A percentile compares a stretch with the other conserved stretches of the same genome.
Evolutionary conservation across 2,329 filamentous ascomycete species (phyloP).

Genomic region (Ophiocordyceps camponoti-floridani): DNA sequence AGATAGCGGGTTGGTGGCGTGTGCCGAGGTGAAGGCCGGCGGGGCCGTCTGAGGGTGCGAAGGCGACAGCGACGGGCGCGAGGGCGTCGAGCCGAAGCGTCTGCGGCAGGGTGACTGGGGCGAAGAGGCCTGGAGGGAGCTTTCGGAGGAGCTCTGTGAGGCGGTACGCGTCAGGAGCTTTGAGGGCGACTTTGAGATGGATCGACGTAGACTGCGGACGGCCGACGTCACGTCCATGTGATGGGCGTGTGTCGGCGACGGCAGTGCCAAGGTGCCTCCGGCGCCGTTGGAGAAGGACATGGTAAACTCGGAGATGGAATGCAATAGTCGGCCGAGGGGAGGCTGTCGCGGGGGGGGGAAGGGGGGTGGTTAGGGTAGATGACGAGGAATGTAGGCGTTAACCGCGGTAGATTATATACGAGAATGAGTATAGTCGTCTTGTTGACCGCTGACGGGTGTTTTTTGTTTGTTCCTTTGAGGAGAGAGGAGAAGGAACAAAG

Average conservation of each 20-base stretch:
- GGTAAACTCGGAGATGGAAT: constrained; percentile 17
- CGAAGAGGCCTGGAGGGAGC: constrained; percentile 22
- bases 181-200: constrained; percentile 83
- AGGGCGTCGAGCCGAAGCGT: constrained; percentile 19
- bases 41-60: constrained; percentile 17
- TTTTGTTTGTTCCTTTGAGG: not conserved
- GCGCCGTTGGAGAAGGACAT: constrained; percentile 40
- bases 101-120: constrained; percentile 35
- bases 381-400: constrained; percentile 9
- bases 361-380: constrained; percentile 5
- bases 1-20: constrained; percentile 22
- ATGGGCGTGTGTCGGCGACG: constrained; percentile 69
- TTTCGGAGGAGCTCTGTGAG: constrained; percentile 25
- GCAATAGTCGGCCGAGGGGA: constrained; percentile 3
- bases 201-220: constrained; percentile 69
- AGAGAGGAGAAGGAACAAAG: too few relatives aligned
- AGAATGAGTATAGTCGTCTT: constrained; percentile 1
- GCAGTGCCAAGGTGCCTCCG: constrained; percentile 68
- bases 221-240: constrained; percentile 69
- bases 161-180: constrained; percentile 49
- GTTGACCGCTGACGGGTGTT: not conserved
- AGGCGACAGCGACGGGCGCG: constrained; percentile 14
- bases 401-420: constrained; percentile 1
- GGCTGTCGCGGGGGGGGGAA: constrained; percentile 6
- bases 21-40: constrained; percentile 12